A percentile compares a stretch with the other conserved stretches of the same genome.
Evolutionary conservation across 1,139 yeast species (phyloP).

Genomic region (Kodamaea ohmeri): DNA sequence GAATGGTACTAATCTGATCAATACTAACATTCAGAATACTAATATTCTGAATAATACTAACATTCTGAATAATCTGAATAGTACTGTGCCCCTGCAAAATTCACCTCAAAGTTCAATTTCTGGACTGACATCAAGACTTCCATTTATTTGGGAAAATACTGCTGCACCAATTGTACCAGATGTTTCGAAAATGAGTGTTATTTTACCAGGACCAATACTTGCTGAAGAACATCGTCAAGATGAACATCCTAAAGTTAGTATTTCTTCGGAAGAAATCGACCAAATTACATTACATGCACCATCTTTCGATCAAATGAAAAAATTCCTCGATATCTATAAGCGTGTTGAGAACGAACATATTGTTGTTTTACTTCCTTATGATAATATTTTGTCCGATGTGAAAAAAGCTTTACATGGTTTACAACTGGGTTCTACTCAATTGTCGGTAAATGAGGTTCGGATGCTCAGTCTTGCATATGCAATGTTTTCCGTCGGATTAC

Average conservation of each 20-base stretch:
- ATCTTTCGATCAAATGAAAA: slow-evolving; percentile 9
- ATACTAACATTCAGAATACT: no score
- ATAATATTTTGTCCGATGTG: slow-evolving; percentile 7
- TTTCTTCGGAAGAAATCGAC: slow-evolving; percentile 13
- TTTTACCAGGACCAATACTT: not conserved
- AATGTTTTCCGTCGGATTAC: slow-evolving; percentile 25
- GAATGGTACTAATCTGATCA: no score
- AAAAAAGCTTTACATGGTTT: not conserved
- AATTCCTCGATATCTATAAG: slow-evolving; percentile 10
- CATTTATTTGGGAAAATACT: not conserved
- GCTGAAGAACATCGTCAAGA: slow-evolving; percentile 11
- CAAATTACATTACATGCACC: slow-evolving; percentile 14
- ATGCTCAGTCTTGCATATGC: slow-evolving; percentile 18
- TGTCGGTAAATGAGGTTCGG: slow-evolving; percentile 15
- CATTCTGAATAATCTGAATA: no score
- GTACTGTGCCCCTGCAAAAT: no score
- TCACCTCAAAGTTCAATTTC: no score
- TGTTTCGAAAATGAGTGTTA: not conserved
- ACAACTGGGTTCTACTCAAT: slow-evolving; percentile 10
- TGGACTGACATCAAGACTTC: no score
- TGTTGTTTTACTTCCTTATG: slow-evolving; percentile 10
- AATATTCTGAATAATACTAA: no score
- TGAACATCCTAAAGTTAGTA: slow-evolving; percentile 8
- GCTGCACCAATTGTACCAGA: not conserved
- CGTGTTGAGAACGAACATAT: slow-evolving; percentile 12